phyloP scores from a whole-genome alignment of 371 early-diverging fungal species.

The Mucor racemosus region DNA sequence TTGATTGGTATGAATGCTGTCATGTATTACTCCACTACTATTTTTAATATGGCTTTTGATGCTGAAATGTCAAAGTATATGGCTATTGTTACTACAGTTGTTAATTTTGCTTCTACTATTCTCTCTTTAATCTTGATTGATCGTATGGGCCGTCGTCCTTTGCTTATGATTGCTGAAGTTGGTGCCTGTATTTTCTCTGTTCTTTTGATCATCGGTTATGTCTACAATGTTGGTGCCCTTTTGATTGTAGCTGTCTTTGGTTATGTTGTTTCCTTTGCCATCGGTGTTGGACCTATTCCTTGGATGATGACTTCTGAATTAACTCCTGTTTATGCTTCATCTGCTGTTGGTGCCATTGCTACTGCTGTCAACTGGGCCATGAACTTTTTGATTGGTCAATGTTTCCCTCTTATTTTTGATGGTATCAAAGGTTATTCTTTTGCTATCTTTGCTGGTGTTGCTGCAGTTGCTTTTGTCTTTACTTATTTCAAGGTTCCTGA shows the following conservation, averaged over 20 bases:
- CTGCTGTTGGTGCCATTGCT: conserved; percentile 52
- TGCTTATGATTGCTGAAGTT: no score
- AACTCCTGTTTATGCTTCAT: conserved; percentile 64
- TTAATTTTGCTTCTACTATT: no score
- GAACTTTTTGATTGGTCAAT: conserved; percentile 53
- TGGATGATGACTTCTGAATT: conserved; percentile 78
- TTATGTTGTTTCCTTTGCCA: conserved; percentile 78
- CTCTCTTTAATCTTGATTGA: no score
- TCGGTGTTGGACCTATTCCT: conserved; percentile 84
- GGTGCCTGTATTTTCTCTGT: no score
- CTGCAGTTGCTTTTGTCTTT: conserved; percentile 23
- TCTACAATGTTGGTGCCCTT: no score
- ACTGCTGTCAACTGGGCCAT: conserved; percentile 67
- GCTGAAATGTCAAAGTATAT: no score
- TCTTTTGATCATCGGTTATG: no score
- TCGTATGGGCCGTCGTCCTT: no score
- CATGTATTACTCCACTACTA: no score
- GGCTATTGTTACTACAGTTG: no score
- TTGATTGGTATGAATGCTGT: no score
- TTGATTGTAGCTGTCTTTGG: conserved; percentile 69
- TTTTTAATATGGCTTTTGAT: no score
- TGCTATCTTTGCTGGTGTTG: conserved; percentile 55
- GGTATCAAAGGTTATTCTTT: conserved; percentile 68
- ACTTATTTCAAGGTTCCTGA: conserved; percentile 69
- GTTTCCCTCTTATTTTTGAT: conserved; percentile 63